Evolutionary conservation across 176 grass and related monocot species (phyloP).

Genomic region (Oryza coarctata): DNA sequence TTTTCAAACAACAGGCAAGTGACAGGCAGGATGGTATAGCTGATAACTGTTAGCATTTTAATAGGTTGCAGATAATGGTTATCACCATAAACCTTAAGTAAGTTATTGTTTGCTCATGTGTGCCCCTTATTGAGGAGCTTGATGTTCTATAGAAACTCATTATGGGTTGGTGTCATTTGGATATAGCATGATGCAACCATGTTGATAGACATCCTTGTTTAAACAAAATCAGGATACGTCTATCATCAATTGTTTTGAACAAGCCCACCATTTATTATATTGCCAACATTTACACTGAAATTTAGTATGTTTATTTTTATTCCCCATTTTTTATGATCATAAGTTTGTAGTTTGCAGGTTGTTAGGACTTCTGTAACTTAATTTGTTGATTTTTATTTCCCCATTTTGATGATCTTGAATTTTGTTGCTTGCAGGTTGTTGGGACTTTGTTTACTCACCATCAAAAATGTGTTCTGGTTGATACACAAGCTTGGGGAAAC

Average conservation of each 20-base stretch:
- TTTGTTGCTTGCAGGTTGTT: slow-evolving; percentile 67
- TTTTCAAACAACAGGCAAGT: slow-evolving; percentile 96
- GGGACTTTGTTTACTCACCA: slow-evolving; percentile 94
- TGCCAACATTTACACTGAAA: not conserved
- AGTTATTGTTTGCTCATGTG: not conserved
- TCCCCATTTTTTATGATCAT: slow-evolving; percentile 10
- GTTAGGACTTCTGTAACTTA: slow-evolving; percentile 55
- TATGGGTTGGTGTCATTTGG: not conserved
- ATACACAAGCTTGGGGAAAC: slow-evolving; percentile 81
- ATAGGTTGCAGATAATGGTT: not conserved
- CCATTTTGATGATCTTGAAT: slow-evolving; percentile 26
- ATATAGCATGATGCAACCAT: not conserved
- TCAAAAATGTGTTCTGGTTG: slow-evolving; percentile 94
- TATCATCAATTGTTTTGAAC: not conserved
- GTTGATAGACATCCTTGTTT: not conserved
- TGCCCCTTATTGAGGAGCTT: not conserved
- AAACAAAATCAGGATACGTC: not conserved
- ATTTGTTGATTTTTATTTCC: not conserved
- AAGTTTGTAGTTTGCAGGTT: slow-evolving; percentile 55
- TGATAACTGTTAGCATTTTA: not conserved
- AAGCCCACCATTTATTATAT: slow-evolving; percentile 18
- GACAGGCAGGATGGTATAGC: slow-evolving; percentile 1
- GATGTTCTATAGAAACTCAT: not conserved
- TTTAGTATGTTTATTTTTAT: not conserved
- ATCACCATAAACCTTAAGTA: not conserved